A percentile compares a stretch with the other conserved stretches of the same genome.
phyloP scores from a whole-genome alignment of 441 rosid genomes.

The Jatropha podagrica region DNA sequence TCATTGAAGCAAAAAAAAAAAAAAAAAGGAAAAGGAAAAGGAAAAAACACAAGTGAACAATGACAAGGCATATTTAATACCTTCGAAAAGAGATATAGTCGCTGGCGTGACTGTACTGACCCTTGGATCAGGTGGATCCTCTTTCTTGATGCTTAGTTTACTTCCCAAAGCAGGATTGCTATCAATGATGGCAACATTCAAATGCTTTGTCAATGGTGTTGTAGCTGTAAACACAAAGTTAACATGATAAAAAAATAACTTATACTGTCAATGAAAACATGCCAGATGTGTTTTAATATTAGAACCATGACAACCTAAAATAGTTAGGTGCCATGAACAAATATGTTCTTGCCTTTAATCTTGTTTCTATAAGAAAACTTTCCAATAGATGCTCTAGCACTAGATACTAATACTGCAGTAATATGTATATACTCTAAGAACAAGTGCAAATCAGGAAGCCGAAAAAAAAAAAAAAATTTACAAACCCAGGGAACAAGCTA shows the following conservation, averaged over 20 bases:
- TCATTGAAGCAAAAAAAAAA: background rate
- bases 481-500: conserved; percentile 89
- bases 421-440: too few species aligned
- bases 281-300: background rate
- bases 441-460: too few species aligned
- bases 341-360: too few species aligned
- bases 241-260: conserved; percentile 3
- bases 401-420: background rate
- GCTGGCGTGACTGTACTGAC: conserved; percentile 96
- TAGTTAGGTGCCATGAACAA: background rate
- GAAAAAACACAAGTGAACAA: background rate
- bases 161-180: conserved; percentile 75
- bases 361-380: too few species aligned
- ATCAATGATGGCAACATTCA: conserved; percentile 84
- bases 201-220: conserved; percentile 79
- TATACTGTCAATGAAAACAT: conserved; percentile 8
- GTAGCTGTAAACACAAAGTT: conserved; percentile 60
- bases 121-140: conserved; percentile 82
- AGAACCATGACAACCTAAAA: background rate
- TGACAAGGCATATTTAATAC: conserved; percentile 32
- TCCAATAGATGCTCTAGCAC: too few species aligned
- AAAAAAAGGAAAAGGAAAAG: too few species aligned
- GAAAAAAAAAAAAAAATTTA: background rate
- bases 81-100: conserved; percentile 73
- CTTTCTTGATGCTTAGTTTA: conserved; percentile 50